Evolutionary conservation across 345 rosid species (phyloP).

Genomic region (Corchorus olitorius): DNA sequence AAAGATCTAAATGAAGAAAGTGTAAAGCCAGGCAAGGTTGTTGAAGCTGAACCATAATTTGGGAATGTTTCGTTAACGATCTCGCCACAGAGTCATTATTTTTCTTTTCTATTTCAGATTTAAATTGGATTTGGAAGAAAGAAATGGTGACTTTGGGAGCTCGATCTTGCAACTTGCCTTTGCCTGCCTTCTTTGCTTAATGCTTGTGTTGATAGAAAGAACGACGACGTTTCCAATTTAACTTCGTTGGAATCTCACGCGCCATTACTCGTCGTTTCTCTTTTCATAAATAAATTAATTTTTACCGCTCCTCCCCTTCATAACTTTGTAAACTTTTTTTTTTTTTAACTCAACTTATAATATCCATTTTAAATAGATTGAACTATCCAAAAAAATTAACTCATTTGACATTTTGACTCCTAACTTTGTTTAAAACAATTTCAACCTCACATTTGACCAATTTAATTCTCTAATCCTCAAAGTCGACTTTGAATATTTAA

Average conservation of each 20-base stretch:
- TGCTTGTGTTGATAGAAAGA: not conserved
- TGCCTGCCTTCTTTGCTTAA: not conserved
- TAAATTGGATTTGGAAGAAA: conserved; percentile 10
- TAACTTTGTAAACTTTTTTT: no score
- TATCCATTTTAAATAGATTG: no score
- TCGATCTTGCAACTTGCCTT: not conserved
- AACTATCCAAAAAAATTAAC: no score
- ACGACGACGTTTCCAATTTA: not conserved
- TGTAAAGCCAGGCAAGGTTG: not conserved
- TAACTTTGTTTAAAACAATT: no score
- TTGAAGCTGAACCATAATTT: conserved; percentile 8
- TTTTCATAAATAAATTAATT: no score
- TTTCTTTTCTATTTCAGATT: not conserved
- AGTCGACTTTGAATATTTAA: no score
- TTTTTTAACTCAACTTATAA: no score
- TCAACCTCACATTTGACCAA: no score
- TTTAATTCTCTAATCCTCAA: no score
- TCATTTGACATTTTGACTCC: no score
- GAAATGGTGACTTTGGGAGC: not conserved
- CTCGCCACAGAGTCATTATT: not conserved
- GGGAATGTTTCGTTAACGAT: conserved; percentile 2
- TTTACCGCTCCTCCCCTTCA: no score
- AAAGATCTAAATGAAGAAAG: conserved; percentile 3
- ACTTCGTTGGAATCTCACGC: not conserved
- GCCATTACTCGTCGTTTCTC: no score